These are phyloP conservation scores for Neofusicoccum laricinum DNA, from an alignment of 2,329 filamentous ascomycete species.

Conservation along the genomic window DNA sequence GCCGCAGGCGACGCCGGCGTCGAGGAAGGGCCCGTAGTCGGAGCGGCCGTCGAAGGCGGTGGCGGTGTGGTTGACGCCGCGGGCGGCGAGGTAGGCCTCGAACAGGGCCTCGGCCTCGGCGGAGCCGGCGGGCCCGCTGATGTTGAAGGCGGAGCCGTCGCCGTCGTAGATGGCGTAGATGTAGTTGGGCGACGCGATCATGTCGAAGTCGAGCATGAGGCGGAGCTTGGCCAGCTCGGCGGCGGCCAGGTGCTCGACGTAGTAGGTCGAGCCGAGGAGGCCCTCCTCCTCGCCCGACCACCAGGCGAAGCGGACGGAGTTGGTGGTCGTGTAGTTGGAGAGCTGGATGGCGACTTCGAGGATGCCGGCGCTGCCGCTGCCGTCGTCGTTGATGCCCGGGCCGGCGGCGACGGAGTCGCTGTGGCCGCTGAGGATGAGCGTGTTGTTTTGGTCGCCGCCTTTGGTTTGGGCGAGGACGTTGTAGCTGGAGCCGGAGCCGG, in stretches of 20 bases:
- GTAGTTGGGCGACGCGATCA: conserved; percentile 65
- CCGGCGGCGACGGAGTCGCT: conserved; percentile 60
- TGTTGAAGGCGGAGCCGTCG: conserved; percentile 54
- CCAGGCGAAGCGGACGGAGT: conserved; percentile 65
- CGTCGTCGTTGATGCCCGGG: conserved; percentile 76
- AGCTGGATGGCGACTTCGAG: conserved; percentile 60
- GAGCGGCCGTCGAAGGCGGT: conserved; percentile 76
- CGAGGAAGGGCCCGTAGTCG: conserved; percentile 77
- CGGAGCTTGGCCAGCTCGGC: conserved; percentile 57
- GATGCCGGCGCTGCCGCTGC: conserved; percentile 62
- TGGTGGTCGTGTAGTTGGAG: conserved; percentile 69
- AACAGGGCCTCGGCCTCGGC: conserved; percentile 68
- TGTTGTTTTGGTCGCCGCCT: conserved; percentile 57
- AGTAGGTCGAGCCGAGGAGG: conserved; percentile 59
- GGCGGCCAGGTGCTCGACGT: conserved; percentile 49
- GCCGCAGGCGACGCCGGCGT: conserved; percentile 68
- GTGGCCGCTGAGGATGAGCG: conserved; percentile 59
- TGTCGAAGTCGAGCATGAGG: conserved; percentile 70
- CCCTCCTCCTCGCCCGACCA: conserved; percentile 65
- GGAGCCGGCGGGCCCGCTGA: conserved; percentile 60
- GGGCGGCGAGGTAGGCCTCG: conserved; percentile 60
- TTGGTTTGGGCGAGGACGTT: conserved; percentile 62
- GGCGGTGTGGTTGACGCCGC: conserved; percentile 64
- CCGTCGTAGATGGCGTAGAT: conserved; percentile 57
- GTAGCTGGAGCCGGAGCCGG: conserved; percentile 21